Base-by-base conservation (phyloP, 2,329 filamentous ascomycete genomes). In the Fusarium acutatum region DNA sequence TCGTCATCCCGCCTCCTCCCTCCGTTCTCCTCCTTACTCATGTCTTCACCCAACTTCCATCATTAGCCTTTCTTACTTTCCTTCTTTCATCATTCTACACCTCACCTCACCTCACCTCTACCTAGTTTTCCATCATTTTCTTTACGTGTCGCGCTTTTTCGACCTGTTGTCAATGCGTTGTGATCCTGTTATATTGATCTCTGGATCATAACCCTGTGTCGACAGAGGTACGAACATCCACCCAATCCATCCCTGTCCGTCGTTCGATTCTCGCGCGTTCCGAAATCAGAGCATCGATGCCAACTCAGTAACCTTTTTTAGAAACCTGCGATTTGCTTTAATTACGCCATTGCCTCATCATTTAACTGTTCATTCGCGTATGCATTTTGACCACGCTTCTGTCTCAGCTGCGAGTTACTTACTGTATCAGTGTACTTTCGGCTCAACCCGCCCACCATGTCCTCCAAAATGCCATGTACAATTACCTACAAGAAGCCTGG, bases 401-500 rank as follows among this genome's bases (percentile, higher is more conserved):
- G 26, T 15, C 40, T 34, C 49, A 14, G 13, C 30, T 56, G 37
- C 44, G 32, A n/a, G 26, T 52, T 54, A 40, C 69, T 63, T 32
- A 73, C 50, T 46, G 24, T 24, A 47, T 52, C 24, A 69, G 64
- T 40, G n/a, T 52, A 64, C 40, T 22, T 26, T 35, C 15, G 26
- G n/a, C 38, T 34, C 18, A 44, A 22, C 53, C 34, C 44, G 60
- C 57, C 64, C 46, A 63, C 58, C 64, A 64, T 71, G 46, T 60
- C 73, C 15, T 34, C 74, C 43, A 75, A 76, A 50, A 81, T 85
- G 26, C 80, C 85, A 28, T 84, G 90, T 34, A 89, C 85, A 43
- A 87, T 95, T 77, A 88, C 86, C 63, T 94, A 90, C 82, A 84
- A 85, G 60, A 88, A 88, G 71, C 82, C 87, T 5, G 91, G 89